These are phyloP conservation scores for Pharus latifolius DNA, from an alignment of 176 grass and related monocot genomes.

Conservation along the genomic window DNA sequence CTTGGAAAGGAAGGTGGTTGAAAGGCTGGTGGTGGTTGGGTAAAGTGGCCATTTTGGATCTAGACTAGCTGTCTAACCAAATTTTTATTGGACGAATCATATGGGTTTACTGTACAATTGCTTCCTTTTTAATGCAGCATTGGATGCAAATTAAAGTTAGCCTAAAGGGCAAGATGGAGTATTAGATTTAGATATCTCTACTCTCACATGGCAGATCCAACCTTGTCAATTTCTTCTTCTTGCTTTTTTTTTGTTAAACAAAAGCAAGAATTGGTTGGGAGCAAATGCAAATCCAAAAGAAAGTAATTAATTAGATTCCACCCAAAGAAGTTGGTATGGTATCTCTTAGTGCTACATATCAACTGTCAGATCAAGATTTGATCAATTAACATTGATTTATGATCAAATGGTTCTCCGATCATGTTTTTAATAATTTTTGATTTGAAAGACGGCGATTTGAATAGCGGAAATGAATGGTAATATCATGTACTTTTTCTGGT, in stretches of 20 bases:
- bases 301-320: too few species aligned
- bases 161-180: conserved; percentile 12
- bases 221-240: too few species aligned
- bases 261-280: background rate
- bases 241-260: background rate
- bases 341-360: too few species aligned
- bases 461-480: too few species aligned
- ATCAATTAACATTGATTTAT: too few species aligned
- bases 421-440: too few species aligned
- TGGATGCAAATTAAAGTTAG: conserved; percentile 16
- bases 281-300: conserved; percentile 6
- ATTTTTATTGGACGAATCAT: background rate
- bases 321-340: too few species aligned
- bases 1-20: conserved; percentile 26
- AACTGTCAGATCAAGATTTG: too few species aligned
- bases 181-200: background rate
- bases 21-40: conserved; percentile 7
- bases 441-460: too few species aligned
- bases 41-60: conserved; percentile 17
- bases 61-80: background rate
- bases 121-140: background rate
- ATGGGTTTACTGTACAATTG: background rate
- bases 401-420: too few species aligned
- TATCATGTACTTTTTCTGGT: too few species aligned
- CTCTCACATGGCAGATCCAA: conserved; percentile 12